These are phyloP conservation scores for Peniophora sp. DNA, from an alignment of 1,284 basidiomycete species.

Conservation along the genomic window DNA sequence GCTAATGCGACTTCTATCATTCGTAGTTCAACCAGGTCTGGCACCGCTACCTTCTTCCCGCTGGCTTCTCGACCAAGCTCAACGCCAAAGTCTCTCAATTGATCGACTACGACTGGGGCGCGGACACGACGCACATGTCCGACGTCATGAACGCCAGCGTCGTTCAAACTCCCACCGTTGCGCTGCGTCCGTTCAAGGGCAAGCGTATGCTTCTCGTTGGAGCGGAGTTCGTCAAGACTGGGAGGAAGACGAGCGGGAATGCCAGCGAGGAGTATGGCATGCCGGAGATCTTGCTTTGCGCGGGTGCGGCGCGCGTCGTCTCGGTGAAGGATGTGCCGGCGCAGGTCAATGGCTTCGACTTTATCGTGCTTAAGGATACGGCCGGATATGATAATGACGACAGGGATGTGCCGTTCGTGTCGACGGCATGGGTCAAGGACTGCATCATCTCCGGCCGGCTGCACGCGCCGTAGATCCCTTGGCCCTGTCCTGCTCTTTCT, in stretches of 20 bases:
- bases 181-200: slow-evolving; percentile 45
- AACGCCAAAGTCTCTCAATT: slow-evolving; percentile 55
- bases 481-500: no score
- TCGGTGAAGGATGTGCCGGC: slow-evolving; percentile 29
- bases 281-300: slow-evolving; percentile 58
- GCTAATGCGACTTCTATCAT: no score
- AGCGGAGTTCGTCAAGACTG: slow-evolving; percentile 35
- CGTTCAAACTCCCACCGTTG: slow-evolving; percentile 23
- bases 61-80: slow-evolving; percentile 53
- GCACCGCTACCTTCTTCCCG: slow-evolving; percentile 50
- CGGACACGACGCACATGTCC: slow-evolving; percentile 39
- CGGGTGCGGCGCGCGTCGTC: slow-evolving; percentile 67
- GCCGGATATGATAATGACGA: slow-evolving; percentile 20
- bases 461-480: slow-evolving; percentile 14
- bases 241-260: slow-evolving; percentile 25
- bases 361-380: slow-evolving; percentile 56
- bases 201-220: slow-evolving; percentile 51
- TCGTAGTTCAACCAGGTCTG: no score
- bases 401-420: slow-evolving; percentile 29
- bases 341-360: slow-evolving; percentile 41
- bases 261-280: slow-evolving; percentile 26
- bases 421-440: slow-evolving; percentile 75
- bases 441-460: slow-evolving; percentile 60
- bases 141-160: slow-evolving; percentile 44
- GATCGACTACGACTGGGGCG: slow-evolving; percentile 68